These are phyloP conservation scores for Sicyos baderoa DNA, from an alignment of 306 rosid genomes.

Conservation along the genomic window DNA sequence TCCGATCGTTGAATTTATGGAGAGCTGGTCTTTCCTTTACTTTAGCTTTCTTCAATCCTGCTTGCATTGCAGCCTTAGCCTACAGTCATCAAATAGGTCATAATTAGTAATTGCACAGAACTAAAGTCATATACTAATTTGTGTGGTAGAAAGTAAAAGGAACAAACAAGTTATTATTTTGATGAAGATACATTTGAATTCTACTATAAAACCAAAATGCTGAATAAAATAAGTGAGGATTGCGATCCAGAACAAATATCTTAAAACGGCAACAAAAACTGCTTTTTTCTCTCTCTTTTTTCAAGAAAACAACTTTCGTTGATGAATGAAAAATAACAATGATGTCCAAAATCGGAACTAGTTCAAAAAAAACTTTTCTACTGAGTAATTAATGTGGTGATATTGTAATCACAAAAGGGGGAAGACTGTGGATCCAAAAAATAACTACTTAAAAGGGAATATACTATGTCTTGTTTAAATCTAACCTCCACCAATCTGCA, in stretches of 20 bases:
- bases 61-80: slow-evolving; percentile 94
- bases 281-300: too few relatives aligned
- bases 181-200: neutral
- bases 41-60: slow-evolving; percentile 53
- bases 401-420: too few relatives aligned
- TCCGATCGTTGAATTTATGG: slow-evolving; percentile 42
- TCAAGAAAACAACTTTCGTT: neutral
- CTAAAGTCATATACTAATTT: neutral
- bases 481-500: slow-evolving; percentile 10
- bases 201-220: neutral
- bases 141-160: neutral
- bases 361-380: too few relatives aligned
- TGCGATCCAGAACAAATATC: neutral
- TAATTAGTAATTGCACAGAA: neutral
- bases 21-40: slow-evolving; percentile 43
- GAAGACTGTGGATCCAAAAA: too few relatives aligned
- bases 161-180: neutral
- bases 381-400: too few relatives aligned
- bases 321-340: too few relatives aligned
- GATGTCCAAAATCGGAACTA: too few relatives aligned
- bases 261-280: neutral
- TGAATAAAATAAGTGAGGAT: slow-evolving; percentile 1
- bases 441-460: neutral
- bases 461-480: neutral
- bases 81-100: slow-evolving; percentile 13